Conservation (phyloP, 78 protist species). For the Dictyostelium citrinum region DNA sequence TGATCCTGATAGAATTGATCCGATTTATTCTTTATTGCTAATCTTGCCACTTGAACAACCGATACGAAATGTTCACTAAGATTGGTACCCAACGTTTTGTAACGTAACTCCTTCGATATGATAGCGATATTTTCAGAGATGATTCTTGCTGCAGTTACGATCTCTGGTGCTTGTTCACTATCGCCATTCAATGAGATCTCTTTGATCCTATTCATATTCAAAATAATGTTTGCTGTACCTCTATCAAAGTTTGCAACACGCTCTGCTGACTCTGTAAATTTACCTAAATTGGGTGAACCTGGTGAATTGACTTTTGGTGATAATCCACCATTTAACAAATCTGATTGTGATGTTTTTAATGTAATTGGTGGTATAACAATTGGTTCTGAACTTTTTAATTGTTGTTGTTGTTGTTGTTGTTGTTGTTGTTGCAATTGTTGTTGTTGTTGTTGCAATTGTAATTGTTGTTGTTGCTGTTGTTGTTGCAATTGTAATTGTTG, state of each 20-base stretch:
- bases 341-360: not conserved
- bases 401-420: not conserved
- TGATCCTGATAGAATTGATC: conserved; percentile 72
- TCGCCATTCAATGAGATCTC: conserved; percentile 41
- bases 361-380: not conserved
- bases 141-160: conserved; percentile 27
- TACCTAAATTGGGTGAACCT: not conserved
- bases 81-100: conserved; percentile 2
- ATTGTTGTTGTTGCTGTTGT: not conserved
- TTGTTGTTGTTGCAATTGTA: not conserved
- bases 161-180: conserved; percentile 4
- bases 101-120: not conserved
- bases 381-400: not conserved
- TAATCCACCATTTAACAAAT: not conserved
- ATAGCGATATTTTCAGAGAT: conserved; percentile 34
- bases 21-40: conserved; percentile 16
- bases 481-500: not conserved
- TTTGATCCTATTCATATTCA: conserved; percentile 21
- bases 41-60: not conserved
- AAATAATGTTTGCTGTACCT: not conserved
- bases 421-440: not conserved
- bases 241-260: conserved; percentile 1
- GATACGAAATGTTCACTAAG: conserved; percentile 2
- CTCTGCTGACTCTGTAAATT: not conserved
- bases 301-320: conserved; percentile 3